phyloP scores from a whole-genome alignment of 2,329 filamentous ascomycete species.

The Calonectria leucothoes region DNA sequence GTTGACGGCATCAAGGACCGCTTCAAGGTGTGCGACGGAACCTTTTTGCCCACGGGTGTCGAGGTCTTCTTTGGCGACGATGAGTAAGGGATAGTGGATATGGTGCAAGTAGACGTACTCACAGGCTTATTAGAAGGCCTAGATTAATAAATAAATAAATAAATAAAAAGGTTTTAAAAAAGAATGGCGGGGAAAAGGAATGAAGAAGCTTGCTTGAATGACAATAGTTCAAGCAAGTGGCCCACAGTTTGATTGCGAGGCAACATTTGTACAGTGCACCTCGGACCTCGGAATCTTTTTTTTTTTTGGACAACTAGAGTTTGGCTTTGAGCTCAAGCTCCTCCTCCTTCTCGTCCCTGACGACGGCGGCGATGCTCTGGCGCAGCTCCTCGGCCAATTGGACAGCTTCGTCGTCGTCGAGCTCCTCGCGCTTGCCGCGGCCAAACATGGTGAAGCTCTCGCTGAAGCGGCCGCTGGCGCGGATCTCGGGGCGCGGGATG shows the following conservation, averaged over 20 bases:
- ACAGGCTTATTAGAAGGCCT: constrained; percentile 1
- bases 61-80: constrained; percentile 88
- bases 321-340: constrained; percentile 47
- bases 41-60: constrained; percentile 71
- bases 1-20: constrained; percentile 77
- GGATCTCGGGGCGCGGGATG: constrained; percentile 82
- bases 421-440: constrained; percentile 75
- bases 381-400: constrained; percentile 68
- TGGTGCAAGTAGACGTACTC: background rate
- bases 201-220: background rate
- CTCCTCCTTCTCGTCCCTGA: constrained; percentile 54
- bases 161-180: background rate
- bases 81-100: constrained; percentile 62
- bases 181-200: too few species aligned
- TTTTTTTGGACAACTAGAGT: constrained; percentile 46
- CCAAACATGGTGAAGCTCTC: constrained; percentile 88
- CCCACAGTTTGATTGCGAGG: background rate
- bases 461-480: constrained; percentile 62
- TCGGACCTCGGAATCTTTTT: background rate
- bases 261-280: background rate
- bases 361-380: constrained; percentile 59
- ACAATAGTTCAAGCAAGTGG: background rate
- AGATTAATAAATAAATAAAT: background rate
- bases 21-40: constrained; percentile 85
- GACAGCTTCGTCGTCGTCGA: constrained; percentile 80